These are phyloP conservation scores for Epipyxis sp. DNA, from an alignment of 108 stramenopile species.

Conservation along the genomic window DNA sequence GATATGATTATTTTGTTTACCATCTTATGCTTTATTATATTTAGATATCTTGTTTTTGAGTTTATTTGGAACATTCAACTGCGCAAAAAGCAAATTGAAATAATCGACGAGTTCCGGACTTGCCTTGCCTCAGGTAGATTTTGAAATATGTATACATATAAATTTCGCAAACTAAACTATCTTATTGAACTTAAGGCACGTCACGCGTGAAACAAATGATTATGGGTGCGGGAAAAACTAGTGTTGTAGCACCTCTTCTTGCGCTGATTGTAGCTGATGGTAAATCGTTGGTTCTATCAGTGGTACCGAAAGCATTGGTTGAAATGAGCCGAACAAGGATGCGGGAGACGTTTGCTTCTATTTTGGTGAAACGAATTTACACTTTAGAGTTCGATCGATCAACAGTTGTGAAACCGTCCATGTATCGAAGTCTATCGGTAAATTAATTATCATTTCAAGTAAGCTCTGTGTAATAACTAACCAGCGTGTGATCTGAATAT, in stretches of 20 bases:
- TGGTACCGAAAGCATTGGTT: conserved; percentile 46
- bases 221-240: conserved; percentile 51
- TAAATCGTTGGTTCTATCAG: conserved; percentile 30
- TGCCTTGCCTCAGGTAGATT: too few species aligned
- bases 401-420: conserved; percentile 5
- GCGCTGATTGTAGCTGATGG: conserved; percentile 46
- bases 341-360: conserved; percentile 29
- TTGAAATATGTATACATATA: too few species aligned
- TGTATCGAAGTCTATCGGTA: neutral
- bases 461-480: too few species aligned
- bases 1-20: too few species aligned
- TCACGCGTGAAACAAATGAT: conserved; percentile 45
- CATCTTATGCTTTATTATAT: too few species aligned
- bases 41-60: conserved; percentile 46
- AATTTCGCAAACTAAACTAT: too few species aligned
- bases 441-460: too few species aligned
- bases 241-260: conserved; percentile 42
- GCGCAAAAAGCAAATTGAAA: conserved; percentile 42
- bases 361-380: conserved; percentile 36
- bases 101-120: conserved; percentile 19
- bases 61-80: conserved; percentile 35
- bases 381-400: conserved; percentile 38
- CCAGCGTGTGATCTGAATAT: too few species aligned
- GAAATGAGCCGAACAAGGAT: conserved; percentile 34
- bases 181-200: too few species aligned